Evolutionary conservation across 345 rosid species (phyloP).

Genomic region (thale cress (Arabidopsis thaliana)): TAIR10.1 NC_003075.7:14858501-14859000

Average conservation of each 20-base stretch:
- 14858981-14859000: conserved; percentile 59
- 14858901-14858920: conserved; percentile 68
- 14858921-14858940: conserved; percentile 74
- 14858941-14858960: conserved; percentile 30
- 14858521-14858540: background rate
- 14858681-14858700: conserved; percentile 18
- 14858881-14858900: conserved; percentile 85
- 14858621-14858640: conserved; percentile 14
- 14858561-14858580: background rate
- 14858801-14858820: conserved; percentile 81
- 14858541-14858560: background rate
- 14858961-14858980: conserved; percentile 61
- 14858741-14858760: conserved; percentile 31
- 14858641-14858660: conserved; percentile 19
- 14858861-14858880: conserved; percentile 78
- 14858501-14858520: background rate
- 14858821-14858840: conserved; percentile 73
- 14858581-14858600: background rate
- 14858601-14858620: conserved; percentile 16
- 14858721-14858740: conserved; percentile 40
- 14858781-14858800: conserved; percentile 43
- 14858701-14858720: conserved; percentile 37
- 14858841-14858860: conserved; percentile 79
- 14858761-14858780: conserved; percentile 23
- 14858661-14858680: conserved; percentile 28